These are phyloP conservation scores for Phytophthora chlamydospora DNA, from an alignment of 352 stramenopile species.

Conservation along the genomic window DNA sequence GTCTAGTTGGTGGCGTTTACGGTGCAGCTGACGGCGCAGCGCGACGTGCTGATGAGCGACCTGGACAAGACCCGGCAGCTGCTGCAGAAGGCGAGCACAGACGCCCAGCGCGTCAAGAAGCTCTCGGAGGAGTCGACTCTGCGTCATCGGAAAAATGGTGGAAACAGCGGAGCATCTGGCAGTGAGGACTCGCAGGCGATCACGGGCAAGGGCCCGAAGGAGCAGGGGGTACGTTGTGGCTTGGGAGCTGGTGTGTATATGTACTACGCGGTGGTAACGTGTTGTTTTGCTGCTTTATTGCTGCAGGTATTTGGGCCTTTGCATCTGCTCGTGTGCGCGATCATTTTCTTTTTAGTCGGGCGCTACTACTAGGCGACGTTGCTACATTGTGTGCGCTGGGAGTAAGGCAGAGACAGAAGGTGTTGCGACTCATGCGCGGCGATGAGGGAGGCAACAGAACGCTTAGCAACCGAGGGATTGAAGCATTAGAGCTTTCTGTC, in stretches of 20 bases:
- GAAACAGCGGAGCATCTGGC: conserved; percentile 16
- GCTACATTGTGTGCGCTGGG: conserved; percentile 16
- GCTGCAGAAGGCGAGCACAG: conserved; percentile 71
- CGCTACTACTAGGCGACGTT: conserved; percentile 72
- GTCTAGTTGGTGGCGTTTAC: conserved; percentile 86
- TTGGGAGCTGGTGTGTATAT: conserved; percentile 3
- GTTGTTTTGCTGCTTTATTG: conserved; percentile 6
- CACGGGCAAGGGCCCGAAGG: conserved; percentile 47
- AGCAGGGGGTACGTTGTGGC: conserved; percentile 52
- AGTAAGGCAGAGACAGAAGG: conserved; percentile 23
- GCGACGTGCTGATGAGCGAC: conserved; percentile 85
- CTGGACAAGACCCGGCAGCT: conserved; percentile 82
- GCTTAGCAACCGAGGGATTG: conserved; percentile 12
- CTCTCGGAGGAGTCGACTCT: conserved; percentile 63
- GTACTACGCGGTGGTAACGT: not conserved
- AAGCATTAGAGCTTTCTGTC: conserved; percentile 39
- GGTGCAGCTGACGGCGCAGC: conserved; percentile 86
- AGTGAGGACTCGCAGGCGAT: conserved; percentile 47
- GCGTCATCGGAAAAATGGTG: conserved; percentile 74
- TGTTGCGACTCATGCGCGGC: conserved; percentile 22
- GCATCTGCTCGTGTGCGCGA: conserved; percentile 83
- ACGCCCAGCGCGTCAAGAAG: conserved; percentile 70
- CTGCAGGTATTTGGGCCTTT: conserved; percentile 76
- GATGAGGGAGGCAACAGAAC: conserved; percentile 19
- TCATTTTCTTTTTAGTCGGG: conserved; percentile 91